Evolutionary conservation across 2,329 filamentous ascomycete genomes (phyloP), one percentile per base, ranked within the genome.

Genomic region (Alternaria ethzedia): DNA sequence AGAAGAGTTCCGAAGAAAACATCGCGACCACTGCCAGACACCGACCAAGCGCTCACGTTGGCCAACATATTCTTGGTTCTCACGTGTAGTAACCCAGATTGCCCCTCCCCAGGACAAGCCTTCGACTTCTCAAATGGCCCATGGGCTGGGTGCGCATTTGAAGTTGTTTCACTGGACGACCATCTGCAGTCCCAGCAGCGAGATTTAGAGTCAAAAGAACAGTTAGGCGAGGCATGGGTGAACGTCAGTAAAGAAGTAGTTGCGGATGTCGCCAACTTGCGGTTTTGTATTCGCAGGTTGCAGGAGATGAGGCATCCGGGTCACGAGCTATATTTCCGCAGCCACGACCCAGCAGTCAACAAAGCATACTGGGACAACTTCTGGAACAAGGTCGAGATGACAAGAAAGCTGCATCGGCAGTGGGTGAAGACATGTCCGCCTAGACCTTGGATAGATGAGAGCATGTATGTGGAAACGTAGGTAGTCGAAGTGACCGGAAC

Each of bases 321-420:
- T 5, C 43, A 45, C 20, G 21, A 23, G 21, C 13, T 8, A 3
- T 23, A 45, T 45, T 11, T 30, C 2, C 25, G n/a, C 11, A 11
- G n/a, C 30, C n/a, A 50, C 8, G 10, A 51, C 5, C 12, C 10
- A 3, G 28, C 47, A 15, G 47, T 17, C n/a, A 30, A 49, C 23
- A 17, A 25, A 5, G 47, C 30, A 6, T 51, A 51, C 26, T 51
- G 47, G 47, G 68, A 89, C 70, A 8, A 81, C 80, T 88, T 30
- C 10, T 44, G 57, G 47, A 11, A 21, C 9, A 44, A 43, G 15
- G 21, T 36, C 3, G 13, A 44, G 6, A 5, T 7, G 26, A 32
- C 46, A 13, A 17, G 45, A 23, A 28, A 9, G 15, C 13, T 17
- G 5, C 56, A 58, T 20, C 46, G 17, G 7, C 21, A 43, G 23